Evolutionary conservation across 768 basidiomycete species (phyloP), one percentile per base, ranked within the genome.

Genomic region (Daedaleopsis nitida): DNA sequence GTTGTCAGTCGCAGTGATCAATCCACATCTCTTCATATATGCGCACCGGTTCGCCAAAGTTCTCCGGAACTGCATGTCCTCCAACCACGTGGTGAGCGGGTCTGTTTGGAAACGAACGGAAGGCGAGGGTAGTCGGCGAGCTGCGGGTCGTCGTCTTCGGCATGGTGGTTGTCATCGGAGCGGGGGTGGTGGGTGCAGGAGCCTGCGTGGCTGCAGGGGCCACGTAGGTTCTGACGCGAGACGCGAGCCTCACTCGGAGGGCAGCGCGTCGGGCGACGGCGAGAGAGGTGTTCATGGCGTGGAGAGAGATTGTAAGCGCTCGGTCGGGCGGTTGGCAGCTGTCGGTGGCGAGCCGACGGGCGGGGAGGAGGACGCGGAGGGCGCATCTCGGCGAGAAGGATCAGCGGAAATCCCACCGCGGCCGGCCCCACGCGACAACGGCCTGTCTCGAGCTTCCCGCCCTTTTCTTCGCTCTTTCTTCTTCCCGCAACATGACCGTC

Each of bases 11-110:
- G 23, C 32, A 69, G 51, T 27, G 23, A n/a, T 4, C 21, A 10
- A 6, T 9, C 23, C 23, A 17, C 38, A 11, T 65, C 39, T 52
- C 39, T 35, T 32, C 59, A 6, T 27, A 39, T 59, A 51, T 32
- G 73, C 83, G 65, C 66, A 92, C 92, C 45, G 88, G 78, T 62
- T 94, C 92, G 52, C 88, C 91, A 76, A 87, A 87, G 71, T 94
- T 92, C 92, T 83, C 63, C 92, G 80, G 79, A 88, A 82, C 68
- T 90, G 84, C 38, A 73, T 71, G 71, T 94, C 92, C 70, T 87
- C 81, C 91, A 94, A 27, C 89, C 88, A 52, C 74, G 77, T 0
- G 92, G 77, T 21, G 83, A 77, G 12, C 87, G 81, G 10, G 80
- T 77, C 68, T 92, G 90, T 67, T 82, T 80, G 11, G 88, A 89